These are phyloP conservation scores for Actinidia arguta DNA, from an alignment of 179 eudicot genomes.

Conservation along the genomic window DNA sequence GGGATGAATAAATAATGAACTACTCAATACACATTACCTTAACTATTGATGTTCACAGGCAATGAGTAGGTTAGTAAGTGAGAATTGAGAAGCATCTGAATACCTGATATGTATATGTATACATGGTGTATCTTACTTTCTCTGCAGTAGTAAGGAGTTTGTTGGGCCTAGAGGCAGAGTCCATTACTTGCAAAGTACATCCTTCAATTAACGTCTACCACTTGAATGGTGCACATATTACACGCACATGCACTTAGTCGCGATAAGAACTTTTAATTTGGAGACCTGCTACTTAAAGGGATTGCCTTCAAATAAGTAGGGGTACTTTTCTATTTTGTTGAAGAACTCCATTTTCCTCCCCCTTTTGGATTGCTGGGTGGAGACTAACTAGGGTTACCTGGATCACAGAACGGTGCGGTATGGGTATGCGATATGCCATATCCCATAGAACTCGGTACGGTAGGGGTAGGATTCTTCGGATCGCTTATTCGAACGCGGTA, in stretches of 20 bases:
- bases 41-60: neutral
- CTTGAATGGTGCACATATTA: neutral
- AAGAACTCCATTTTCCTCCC: too few species aligned
- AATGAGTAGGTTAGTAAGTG: neutral
- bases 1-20: neutral
- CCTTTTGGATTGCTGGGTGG: too few species aligned
- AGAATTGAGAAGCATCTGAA: neutral
- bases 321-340: neutral
- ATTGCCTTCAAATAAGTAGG: conserved; percentile 7
- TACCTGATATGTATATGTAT: neutral
- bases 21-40: neutral
- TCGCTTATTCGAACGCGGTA: too few species aligned
- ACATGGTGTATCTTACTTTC: neutral
- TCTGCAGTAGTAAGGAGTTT: neutral
- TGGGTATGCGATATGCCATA: too few species aligned
- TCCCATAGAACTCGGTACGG: too few species aligned
- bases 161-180: neutral
- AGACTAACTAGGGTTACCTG: too few species aligned
- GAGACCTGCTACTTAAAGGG: neutral
- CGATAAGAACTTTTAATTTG: neutral
- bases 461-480: too few species aligned
- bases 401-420: too few species aligned
- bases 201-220: neutral
- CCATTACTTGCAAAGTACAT: neutral
- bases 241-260: neutral